Base-by-base conservation (phyloP, 306 rosid species). In the Cucurbita argyrosperma region DNA sequence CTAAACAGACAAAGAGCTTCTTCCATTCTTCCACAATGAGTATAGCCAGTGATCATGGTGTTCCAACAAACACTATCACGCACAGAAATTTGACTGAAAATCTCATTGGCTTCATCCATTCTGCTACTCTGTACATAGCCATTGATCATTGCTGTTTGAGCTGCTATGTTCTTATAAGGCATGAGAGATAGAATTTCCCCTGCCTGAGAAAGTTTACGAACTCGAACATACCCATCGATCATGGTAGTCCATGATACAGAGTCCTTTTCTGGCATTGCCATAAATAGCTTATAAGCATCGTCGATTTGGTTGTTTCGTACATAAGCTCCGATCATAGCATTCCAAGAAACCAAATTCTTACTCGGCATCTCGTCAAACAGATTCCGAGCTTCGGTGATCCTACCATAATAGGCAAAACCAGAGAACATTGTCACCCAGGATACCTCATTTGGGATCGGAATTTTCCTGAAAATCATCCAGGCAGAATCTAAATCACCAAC, bases 241-340 rank as follows among this genome's bases (percentile, higher is more conserved):
- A 92, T 84, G 12, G 96, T 83, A 80, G 98, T 92, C 96, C 96
- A 92, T 3, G 98, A 90, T 12, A 87, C 87, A 68, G 85, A 79
- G 82, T 92, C 92, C 77, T 70, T 87, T 78, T 76, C 76, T 3
- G 91, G 90, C 90, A 87, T 90, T 53, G 84, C 79, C 74, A n/a
- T 42, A 71, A 88, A 92, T 42, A 90, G 50, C 61, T 71, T 74
- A 64, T 83, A 76, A 55, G 98, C 96, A 71, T 90, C 85, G 10
- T 88, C 90, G 49, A 84, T 77, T 76, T 90, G 89, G 46, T 72
- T 75, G 69, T 87, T 85, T 76, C 84, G 85, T 45, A 84, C 87
- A 80, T 92, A 88, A 52, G 89, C 96, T 35, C 87, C 83, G 63
- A 92, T 84, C 91, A 92, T 90, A 49, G 96, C 98, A 82, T 90